These are phyloP conservation scores for Ophiocordyceps australis DNA, from an alignment of 2,329 filamentous ascomycete species.

Conservation along the genomic window DNA sequence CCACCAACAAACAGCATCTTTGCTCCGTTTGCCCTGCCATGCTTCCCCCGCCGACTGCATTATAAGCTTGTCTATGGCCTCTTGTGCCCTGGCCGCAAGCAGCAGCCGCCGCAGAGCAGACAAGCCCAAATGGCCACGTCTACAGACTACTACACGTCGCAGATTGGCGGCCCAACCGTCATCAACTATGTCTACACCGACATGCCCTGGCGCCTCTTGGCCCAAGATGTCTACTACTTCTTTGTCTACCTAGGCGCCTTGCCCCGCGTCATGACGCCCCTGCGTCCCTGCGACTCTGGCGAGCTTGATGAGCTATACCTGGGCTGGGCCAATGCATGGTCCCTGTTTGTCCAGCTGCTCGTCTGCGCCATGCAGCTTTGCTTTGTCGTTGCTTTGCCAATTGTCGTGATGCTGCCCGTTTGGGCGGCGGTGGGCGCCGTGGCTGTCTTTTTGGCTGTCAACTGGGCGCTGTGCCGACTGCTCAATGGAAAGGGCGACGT, in stretches of 20 bases:
- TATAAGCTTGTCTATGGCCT: not conserved
- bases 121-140: conserved; percentile 13
- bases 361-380: conserved; percentile 38
- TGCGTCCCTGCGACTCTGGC: conserved; percentile 30
- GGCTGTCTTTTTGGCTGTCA: conserved; percentile 25
- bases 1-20: too few relatives aligned
- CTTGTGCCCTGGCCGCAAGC: not conserved
- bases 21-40: too few relatives aligned
- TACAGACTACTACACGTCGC: conserved; percentile 38
- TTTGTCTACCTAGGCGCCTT: conserved; percentile 35
- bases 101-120: too few relatives aligned
- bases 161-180: conserved; percentile 35
- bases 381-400: conserved; percentile 41
- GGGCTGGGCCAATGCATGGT: conserved; percentile 35
- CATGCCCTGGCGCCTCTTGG: conserved; percentile 28
- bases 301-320: conserved; percentile 46
- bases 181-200: conserved; percentile 45
- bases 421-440: conserved; percentile 24
- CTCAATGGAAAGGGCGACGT: conserved; percentile 30
- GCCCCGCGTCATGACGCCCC: conserved; percentile 42
- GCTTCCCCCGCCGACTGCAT: too few relatives aligned
- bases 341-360: conserved; percentile 36
- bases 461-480: conserved; percentile 28
- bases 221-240: conserved; percentile 35
- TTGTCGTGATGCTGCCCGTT: conserved; percentile 25